Base-by-base conservation (phyloP, 768 basidiomycete genomes). In the Mycena rebaudengoi region DNA sequence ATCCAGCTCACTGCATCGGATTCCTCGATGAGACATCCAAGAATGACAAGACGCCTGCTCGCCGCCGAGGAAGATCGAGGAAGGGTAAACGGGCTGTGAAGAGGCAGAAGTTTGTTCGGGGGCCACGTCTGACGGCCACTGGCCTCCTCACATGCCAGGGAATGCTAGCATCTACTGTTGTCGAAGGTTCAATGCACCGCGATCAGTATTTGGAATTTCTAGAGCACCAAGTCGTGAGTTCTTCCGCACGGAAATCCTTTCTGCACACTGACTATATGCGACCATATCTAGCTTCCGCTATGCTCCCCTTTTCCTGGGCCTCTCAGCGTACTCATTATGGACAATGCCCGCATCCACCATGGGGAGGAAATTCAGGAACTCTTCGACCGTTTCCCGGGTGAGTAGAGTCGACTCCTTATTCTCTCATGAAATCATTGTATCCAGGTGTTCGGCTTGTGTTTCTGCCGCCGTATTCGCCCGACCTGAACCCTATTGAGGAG, bases 401-500 rank as follows among this genome's bases (percentile, higher is more conserved):
- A 23, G 52, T n/a, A n/a, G n/a, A n/a, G n/a, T n/a, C n/a, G n/a
- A n/a, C 35, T 20, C 20, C 41, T 16, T 11, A 2, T 55, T 40
- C 23, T 41, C 21, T 25, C 13, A 26, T 33, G 30, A 53, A 26
- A 13, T 16, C 35, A 16, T 23, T 14, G 11, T 18, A 25, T 23
- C 2, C 37, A 77, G 76, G 69, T 57, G 71, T 75, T 25, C 60
- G 63, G 1, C 48, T 78, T 25, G 60, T 71, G 40, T 80, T 65
- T 51, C 71, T 80, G 13, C 79, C 75, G 0, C 78, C 75, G 4
- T 82, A 81, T 60, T 82, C 79, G 0, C 79, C 79, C 0, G 79
- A 82, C 48, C 54, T 77, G 35, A 80, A 82, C 43, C 79, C 80
- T 0, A 79, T 80, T 20, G 73, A 82, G 59, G 76, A 79, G 60